phyloP scores from a whole-genome alignment of 78 protist species.

The Chrysochromulina tobinii region DNA sequence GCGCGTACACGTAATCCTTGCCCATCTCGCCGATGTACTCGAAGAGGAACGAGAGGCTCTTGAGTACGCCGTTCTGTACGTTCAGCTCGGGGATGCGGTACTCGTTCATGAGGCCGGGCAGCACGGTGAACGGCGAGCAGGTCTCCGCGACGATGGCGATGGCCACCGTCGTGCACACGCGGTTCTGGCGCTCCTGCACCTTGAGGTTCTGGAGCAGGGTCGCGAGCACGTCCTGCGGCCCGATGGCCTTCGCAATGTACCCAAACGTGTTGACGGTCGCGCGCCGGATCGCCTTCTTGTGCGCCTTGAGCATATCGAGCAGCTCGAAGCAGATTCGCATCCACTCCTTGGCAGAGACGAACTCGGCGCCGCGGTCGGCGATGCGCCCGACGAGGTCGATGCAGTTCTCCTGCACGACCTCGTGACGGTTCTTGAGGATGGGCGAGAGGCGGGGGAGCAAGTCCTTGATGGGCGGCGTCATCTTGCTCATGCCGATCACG shows the following conservation, averaged over 20 bases:
- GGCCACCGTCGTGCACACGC: slow-evolving; percentile 99
- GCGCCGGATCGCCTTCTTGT: slow-evolving; percentile 90
- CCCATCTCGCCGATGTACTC: slow-evolving; percentile 96
- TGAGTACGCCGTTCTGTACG: slow-evolving; percentile 98
- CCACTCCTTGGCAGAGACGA: slow-evolving; percentile 94
- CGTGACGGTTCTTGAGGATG: slow-evolving; percentile 95
- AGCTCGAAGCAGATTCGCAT: slow-evolving; percentile 97
- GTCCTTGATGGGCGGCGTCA: slow-evolving; percentile 96
- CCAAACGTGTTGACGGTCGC: slow-evolving; percentile 97
- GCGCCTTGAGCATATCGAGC: slow-evolving; percentile 96
- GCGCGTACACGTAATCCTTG: slow-evolving; percentile 93
- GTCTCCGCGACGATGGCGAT: slow-evolving; percentile 99
- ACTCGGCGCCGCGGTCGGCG: slow-evolving; percentile 78
- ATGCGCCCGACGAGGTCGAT: slow-evolving; percentile 97
- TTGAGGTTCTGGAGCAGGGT: slow-evolving; percentile 96
- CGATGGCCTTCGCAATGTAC: slow-evolving; percentile 96
- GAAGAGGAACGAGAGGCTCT: slow-evolving; percentile 95
- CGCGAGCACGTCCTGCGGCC: slow-evolving; percentile 97
- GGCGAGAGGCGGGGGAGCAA: slow-evolving; percentile 94
- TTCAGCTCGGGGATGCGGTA: slow-evolving; percentile 98
- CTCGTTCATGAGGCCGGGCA: slow-evolving; percentile 98
- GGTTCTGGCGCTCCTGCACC: slow-evolving; percentile 96
- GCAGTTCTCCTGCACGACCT: slow-evolving; percentile 89
- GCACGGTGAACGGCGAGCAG: slow-evolving; percentile 95
- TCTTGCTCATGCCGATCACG: slow-evolving; percentile 91